Conservation (phyloP, 768 basidiomycete genomes). For the Trametes maxima region DNA sequence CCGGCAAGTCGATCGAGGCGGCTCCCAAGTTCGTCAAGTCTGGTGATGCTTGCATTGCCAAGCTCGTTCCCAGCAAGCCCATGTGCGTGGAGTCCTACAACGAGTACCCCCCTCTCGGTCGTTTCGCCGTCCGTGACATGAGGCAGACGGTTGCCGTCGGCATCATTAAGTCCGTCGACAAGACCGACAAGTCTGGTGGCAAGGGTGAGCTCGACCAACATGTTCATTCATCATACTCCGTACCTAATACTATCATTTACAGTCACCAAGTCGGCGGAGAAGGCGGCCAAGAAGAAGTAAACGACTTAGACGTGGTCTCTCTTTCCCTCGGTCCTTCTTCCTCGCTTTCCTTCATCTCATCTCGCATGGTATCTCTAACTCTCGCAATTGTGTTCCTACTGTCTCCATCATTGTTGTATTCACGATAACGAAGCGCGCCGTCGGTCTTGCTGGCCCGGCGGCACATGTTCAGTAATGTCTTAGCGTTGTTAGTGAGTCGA, state of each 20-base stretch:
- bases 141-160: slow-evolving; percentile 98
- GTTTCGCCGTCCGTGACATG: slow-evolving; percentile 99
- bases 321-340: slow-evolving; percentile 47
- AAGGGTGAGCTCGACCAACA: slow-evolving; percentile 60
- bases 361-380: slow-evolving; percentile 38
- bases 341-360: slow-evolving; percentile 47
- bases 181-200: slow-evolving; percentile 86
- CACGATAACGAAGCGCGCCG: slow-evolving; percentile 37
- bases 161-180: slow-evolving; percentile 97
- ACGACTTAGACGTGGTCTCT: slow-evolving; percentile 45
- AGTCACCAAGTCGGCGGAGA: slow-evolving; percentile 96
- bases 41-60: slow-evolving; percentile 98
- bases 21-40: slow-evolving; percentile 98
- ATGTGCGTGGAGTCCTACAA: slow-evolving; percentile 95
- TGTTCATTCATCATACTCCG: slow-evolving; percentile 7
- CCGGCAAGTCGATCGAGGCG: slow-evolving; percentile 89
- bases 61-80: slow-evolving; percentile 94
- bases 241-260: slow-evolving; percentile 16
- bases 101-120: slow-evolving; percentile 98
- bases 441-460: slow-evolving; percentile 30
- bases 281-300: slow-evolving; percentile 96
- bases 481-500: slow-evolving; percentile 28
- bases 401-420: slow-evolving; percentile 38
- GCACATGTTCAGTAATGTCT: slow-evolving; percentile 37
- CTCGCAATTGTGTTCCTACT: slow-evolving; percentile 36